Conservation (phyloP, 768 basidiomycete species). For the Xerocomellus amylosporus region DNA sequence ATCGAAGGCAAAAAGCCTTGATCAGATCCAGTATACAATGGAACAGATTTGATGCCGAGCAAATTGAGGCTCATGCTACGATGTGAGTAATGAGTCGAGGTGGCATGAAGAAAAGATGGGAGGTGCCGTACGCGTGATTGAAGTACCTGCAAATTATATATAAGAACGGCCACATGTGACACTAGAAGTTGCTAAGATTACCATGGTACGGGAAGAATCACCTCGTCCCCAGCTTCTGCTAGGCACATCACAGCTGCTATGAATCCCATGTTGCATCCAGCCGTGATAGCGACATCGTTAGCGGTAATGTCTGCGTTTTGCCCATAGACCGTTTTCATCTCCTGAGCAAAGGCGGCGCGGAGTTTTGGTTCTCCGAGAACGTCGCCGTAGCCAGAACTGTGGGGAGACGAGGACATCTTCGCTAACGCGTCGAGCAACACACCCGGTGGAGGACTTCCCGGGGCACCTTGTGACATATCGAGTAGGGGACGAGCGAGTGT, state of each 20-base stretch:
- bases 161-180: background rate
- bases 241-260: slow-evolving; percentile 57
- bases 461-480: slow-evolving; percentile 76
- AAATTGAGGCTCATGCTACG: slow-evolving; percentile 67
- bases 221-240: slow-evolving; percentile 67
- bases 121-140: slow-evolving; percentile 49
- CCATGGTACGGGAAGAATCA: slow-evolving; percentile 74
- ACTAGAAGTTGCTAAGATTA: slow-evolving; percentile 23
- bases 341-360: slow-evolving; percentile 50
- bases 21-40: slow-evolving; percentile 48
- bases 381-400: slow-evolving; percentile 53
- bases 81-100: background rate
- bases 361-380: slow-evolving; percentile 57
- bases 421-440: slow-evolving; percentile 49
- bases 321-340: slow-evolving; percentile 63
- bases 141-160: slow-evolving; percentile 50
- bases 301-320: slow-evolving; percentile 42
- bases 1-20: slow-evolving; percentile 62
- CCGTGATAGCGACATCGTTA: slow-evolving; percentile 64
- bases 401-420: slow-evolving; percentile 40
- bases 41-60: slow-evolving; percentile 56
- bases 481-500: slow-evolving; percentile 50
- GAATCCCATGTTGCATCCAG: slow-evolving; percentile 75
- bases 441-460: slow-evolving; percentile 60
- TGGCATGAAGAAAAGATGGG: background rate